phyloP scores from a whole-genome alignment of 78 protist genomes.

The Cavenderia fasciculata region DNA sequence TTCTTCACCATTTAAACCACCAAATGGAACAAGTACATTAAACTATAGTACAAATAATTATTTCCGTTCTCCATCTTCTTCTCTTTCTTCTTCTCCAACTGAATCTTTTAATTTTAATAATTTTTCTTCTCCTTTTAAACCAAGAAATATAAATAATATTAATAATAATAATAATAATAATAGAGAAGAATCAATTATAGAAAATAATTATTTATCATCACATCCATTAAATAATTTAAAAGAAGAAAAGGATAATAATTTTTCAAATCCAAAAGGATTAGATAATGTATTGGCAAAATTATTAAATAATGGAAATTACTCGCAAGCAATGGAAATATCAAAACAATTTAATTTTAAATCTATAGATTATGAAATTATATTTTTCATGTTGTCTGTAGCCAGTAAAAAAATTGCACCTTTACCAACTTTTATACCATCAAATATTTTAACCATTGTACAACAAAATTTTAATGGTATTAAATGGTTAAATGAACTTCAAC shows the following conservation, averaged over 20 bases:
- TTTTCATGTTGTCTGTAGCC: constrained; percentile 22
- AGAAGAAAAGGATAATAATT: too few species aligned
- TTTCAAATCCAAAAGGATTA: constrained; percentile 56
- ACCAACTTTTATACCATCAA: constrained; percentile 27
- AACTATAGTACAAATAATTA: too few species aligned
- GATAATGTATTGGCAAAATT: constrained; percentile 64
- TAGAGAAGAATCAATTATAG: too few species aligned
- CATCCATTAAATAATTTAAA: too few species aligned
- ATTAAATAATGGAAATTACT: constrained; percentile 16
- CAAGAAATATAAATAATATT: too few species aligned
- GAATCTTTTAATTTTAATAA: too few species aligned
- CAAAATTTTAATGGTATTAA: not conserved
- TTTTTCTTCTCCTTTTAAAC: too few species aligned
- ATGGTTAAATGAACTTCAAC: constrained; percentile 53
- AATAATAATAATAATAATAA: too few species aligned
- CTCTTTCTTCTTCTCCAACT: constrained; percentile 7
- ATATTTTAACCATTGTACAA: not conserved
- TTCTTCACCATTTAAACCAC: not conserved
- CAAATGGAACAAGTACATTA: too few species aligned
- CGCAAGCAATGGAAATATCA: constrained; percentile 39
- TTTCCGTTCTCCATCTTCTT: constrained; percentile 12
- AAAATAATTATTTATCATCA: not conserved
- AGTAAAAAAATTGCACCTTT: constrained; percentile 25
- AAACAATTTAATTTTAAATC: constrained; percentile 45
- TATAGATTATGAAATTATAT: constrained; percentile 33